phyloP scores from a whole-genome alignment of 805 yeast species.

The Ogataea pini region DNA sequence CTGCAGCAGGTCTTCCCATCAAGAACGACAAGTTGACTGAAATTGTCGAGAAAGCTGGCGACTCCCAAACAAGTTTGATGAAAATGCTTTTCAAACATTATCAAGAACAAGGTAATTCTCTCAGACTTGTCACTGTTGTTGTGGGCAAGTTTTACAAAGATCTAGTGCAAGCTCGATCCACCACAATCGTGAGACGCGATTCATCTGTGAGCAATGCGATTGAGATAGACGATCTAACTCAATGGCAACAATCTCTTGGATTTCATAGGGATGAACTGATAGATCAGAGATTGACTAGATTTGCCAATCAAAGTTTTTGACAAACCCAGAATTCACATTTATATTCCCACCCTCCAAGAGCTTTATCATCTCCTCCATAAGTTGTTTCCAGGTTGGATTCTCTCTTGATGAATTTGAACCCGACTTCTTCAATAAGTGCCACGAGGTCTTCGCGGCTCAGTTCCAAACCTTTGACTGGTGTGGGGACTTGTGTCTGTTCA shows the following conservation, averaged over 20 bases:
- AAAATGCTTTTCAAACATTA: slow-evolving; percentile 47
- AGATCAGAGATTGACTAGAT: slow-evolving; percentile 7
- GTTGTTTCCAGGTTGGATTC: slow-evolving; percentile 47
- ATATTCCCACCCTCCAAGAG: slow-evolving; percentile 58
- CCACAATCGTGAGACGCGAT: not conserved
- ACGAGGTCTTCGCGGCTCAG: slow-evolving; percentile 56
- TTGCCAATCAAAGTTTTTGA: slow-evolving; percentile 29
- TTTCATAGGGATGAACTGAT: slow-evolving; percentile 13
- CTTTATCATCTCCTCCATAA: slow-evolving; percentile 52
- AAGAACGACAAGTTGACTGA: slow-evolving; percentile 39
- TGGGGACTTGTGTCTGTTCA: slow-evolving; percentile 27
- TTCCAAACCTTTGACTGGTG: slow-evolving; percentile 58
- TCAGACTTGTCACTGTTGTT: slow-evolving; percentile 25
- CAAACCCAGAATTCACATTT: slow-evolving; percentile 74
- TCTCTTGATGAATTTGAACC: slow-evolving; percentile 50
- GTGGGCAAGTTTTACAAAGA: slow-evolving; percentile 25
- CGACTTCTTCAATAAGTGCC: slow-evolving; percentile 44
- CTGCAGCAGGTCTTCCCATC: slow-evolving; percentile 49
- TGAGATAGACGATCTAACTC: slow-evolving; percentile 15
- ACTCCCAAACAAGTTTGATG: slow-evolving; percentile 38
- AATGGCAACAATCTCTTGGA: slow-evolving; percentile 27
- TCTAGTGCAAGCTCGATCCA: slow-evolving; percentile 8
- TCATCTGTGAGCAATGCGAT: not conserved
- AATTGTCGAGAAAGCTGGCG: slow-evolving; percentile 40
- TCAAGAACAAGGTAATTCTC: slow-evolving; percentile 39